Conservation (phyloP, 805 yeast genomes). For the Lipomyces kockii region DNA sequence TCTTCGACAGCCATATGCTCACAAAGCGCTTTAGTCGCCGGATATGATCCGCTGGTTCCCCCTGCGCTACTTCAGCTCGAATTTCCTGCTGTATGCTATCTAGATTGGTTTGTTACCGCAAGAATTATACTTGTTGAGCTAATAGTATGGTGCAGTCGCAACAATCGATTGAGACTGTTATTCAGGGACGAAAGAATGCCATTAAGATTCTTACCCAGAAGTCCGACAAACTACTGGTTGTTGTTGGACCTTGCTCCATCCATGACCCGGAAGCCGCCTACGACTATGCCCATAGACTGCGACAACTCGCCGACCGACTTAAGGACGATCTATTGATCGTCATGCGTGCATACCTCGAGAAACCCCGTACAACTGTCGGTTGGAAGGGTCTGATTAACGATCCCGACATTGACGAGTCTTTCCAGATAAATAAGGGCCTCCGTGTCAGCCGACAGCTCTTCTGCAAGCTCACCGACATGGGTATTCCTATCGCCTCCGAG, state of each 20-base stretch:
- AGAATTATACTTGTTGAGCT: slow-evolving; percentile 28
- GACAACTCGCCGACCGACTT: slow-evolving; percentile 69
- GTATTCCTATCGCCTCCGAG: slow-evolving; percentile 93
- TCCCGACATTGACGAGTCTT: slow-evolving; percentile 90
- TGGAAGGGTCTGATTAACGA: slow-evolving; percentile 98
- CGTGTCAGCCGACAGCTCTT: slow-evolving; percentile 84
- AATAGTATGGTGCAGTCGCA: slow-evolving; percentile 13
- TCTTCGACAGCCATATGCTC: background rate
- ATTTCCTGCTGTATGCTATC: slow-evolving; percentile 53
- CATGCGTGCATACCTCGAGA: slow-evolving; percentile 98
- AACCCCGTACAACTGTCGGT: slow-evolving; percentile 98
- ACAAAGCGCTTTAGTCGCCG: slow-evolving; percentile 44
- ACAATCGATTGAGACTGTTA: slow-evolving; percentile 56
- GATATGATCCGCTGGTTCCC: slow-evolving; percentile 92
- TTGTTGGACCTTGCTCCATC: slow-evolving; percentile 97
- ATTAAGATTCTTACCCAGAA: slow-evolving; percentile 70
- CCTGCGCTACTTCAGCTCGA: slow-evolving; percentile 91
- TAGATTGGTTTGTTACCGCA: slow-evolving; percentile 40
- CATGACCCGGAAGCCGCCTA: slow-evolving; percentile 89
- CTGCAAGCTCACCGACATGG: slow-evolving; percentile 74
- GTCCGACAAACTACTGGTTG: slow-evolving; percentile 82
- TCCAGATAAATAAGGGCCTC: slow-evolving; percentile 93
- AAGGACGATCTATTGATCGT: slow-evolving; percentile 77
- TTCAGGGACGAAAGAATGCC: slow-evolving; percentile 78
- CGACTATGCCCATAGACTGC: slow-evolving; percentile 78